phyloP scores from a whole-genome alignment of 176 grass and related monocot genomes.

The Lolium multiflorum region DNA sequence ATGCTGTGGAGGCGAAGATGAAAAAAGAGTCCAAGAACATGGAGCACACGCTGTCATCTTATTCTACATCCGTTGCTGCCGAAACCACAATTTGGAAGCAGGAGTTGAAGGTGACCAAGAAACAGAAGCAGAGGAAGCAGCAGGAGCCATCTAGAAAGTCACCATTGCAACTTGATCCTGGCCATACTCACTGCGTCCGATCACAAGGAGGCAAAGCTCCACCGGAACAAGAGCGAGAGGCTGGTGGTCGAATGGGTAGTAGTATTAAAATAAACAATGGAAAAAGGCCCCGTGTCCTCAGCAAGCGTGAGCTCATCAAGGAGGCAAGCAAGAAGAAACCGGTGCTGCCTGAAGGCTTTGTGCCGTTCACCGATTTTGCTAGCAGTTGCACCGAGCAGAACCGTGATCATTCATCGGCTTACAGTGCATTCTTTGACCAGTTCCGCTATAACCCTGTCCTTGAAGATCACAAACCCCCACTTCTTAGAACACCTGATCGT shows the following conservation, averaged over 20 bases:
- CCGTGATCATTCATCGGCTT: slow-evolving; percentile 4
- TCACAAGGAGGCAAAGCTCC: not conserved
- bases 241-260: not conserved
- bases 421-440: slow-evolving; percentile 41
- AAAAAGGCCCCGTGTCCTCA: slow-evolving; percentile 4
- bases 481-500: not conserved
- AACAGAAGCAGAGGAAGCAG: not conserved
- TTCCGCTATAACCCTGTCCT: slow-evolving; percentile 36
- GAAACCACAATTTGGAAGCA: not conserved
- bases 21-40: not conserved
- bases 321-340: not conserved
- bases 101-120: not conserved
- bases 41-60: not conserved
- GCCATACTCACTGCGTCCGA: not conserved
- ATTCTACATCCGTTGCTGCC: not conserved
- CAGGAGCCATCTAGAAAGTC: not conserved
- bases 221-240: not conserved
- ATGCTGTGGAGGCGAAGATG: not conserved
- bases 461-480: not conserved
- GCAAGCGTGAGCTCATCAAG: slow-evolving; percentile 7
- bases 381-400: slow-evolving; percentile 5
- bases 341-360: not conserved
- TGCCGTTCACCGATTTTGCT: not conserved
- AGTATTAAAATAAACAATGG: not conserved
- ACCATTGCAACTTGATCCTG: not conserved